Base-by-base conservation (phyloP, 495 filamentous ascomycete species). In the Aspergillus haitiensis region DNA sequence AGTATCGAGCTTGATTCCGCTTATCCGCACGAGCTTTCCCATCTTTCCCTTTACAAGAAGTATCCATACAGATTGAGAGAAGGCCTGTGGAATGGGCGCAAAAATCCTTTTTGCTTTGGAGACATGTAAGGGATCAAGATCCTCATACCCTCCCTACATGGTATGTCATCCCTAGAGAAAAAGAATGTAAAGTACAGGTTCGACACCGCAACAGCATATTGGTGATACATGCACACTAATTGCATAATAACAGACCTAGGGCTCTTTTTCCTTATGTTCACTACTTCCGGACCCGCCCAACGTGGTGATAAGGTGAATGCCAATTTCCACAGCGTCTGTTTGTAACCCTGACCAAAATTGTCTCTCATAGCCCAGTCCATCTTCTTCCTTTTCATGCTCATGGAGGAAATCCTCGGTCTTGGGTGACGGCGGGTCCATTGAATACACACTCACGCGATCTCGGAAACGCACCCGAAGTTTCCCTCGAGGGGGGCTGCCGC, bases 361-460 rank as follows among this genome's bases (percentile, higher is more conserved):
- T 4, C 70, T 57, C 57, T 73, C 69, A 0, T 64, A 66, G 37
- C 72, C 69, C 6, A 66, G 64, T 1, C 69, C 65, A 7, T 71
- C 56, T n/a, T 72, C 61, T 0, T 63, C 61, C 33, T 67, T 59
- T 2, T 60, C 63, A 3, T 27, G 21, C 34, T 70, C 68, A 56
- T 73, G 61, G 10, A 65, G 50, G 12, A 60, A 49, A 4, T 63
- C 62, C n/a, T 68, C 60, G 11, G 45, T 37, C 0, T 49, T 50
- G 34, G 58, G 58, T 7, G 50, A 48, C 4, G 58, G 58, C 27
- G 58, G 58, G 32, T 60, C 58, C 3, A 40, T 54, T 1, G 61
- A 63, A 47, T 75, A 77, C 0, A 77, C 73, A 42, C 72, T 73
- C 7, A 78, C 75, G 7, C 60, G 60, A 10, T 78, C 75, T 51